Evolutionary conservation across 176 grass and related monocot species (phyloP).

Genomic region (Urochloa ruziziensis): DNA sequence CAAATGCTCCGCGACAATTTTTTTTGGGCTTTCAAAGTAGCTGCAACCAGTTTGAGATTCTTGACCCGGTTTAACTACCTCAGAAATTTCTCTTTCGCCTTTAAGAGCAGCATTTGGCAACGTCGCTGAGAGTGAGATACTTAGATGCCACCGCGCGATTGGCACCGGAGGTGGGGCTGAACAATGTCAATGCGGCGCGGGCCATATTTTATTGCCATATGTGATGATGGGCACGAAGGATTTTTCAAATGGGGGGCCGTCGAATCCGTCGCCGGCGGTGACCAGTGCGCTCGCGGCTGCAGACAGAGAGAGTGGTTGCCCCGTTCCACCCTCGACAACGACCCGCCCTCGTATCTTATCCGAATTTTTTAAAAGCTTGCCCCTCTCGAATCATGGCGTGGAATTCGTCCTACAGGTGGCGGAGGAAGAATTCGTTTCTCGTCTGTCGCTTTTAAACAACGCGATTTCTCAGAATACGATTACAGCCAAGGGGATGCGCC

Average conservation of each 20-base stretch:
- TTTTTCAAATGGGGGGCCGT: conserved; percentile 18
- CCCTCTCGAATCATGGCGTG: conserved; percentile 20
- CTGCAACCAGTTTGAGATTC: conserved; percentile 2
- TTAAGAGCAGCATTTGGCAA: conserved; percentile 4
- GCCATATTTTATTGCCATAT: conserved; percentile 15
- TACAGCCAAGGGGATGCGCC: background rate
- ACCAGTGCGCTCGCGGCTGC: conserved; percentile 20
- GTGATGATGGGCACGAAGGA: conserved; percentile 36
- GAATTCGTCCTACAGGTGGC: conserved; percentile 42
- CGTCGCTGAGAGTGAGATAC: conserved; percentile 3
- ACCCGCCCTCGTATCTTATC: background rate
- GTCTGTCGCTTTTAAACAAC: background rate
- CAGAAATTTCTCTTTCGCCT: background rate
- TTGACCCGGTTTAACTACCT: background rate
- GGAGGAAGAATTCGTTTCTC: conserved; percentile 24
- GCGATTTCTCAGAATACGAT: conserved; percentile 23
- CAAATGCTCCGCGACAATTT: background rate
- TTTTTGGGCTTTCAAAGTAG: background rate
- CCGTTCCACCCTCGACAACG: conserved; percentile 32
- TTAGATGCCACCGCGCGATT: conserved; percentile 10
- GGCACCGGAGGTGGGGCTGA: background rate
- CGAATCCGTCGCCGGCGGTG: conserved; percentile 45
- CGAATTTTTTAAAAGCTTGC: conserved; percentile 7
- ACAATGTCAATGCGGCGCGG: background rate
- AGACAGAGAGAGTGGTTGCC: conserved; percentile 21